phyloP scores from a whole-genome alignment of 768 basidiomycete genomes.

The Candolleomyces eurysporus region DNA sequence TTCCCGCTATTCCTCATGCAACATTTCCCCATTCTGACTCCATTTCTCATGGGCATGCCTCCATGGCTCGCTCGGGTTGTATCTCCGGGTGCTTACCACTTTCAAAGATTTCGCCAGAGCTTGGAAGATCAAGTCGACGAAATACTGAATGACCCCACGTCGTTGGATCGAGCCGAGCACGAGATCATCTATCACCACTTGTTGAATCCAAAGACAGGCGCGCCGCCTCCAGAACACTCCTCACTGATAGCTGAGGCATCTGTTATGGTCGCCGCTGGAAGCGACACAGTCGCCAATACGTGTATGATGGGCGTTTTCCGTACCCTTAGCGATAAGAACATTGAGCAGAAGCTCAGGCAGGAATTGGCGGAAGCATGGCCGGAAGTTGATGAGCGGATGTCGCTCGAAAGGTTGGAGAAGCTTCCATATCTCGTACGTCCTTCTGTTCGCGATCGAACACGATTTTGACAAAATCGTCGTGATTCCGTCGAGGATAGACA shows the following conservation, averaged over 20 bases:
- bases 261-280: slow-evolving; percentile 30
- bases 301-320: slow-evolving; percentile 36
- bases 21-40: slow-evolving; percentile 20
- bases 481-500: slow-evolving; percentile 26
- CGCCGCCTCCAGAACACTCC: not conserved
- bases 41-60: slow-evolving; percentile 15
- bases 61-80: slow-evolving; percentile 13
- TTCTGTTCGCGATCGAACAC: no score
- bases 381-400: slow-evolving; percentile 26
- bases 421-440: slow-evolving; percentile 44
- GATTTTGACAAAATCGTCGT: not conserved
- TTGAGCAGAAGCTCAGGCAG: slow-evolving; percentile 25
- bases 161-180: slow-evolving; percentile 25
- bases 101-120: slow-evolving; percentile 11
- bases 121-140: slow-evolving; percentile 22
- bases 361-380: slow-evolving; percentile 41
- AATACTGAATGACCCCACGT: slow-evolving; percentile 22
- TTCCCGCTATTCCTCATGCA: slow-evolving; percentile 11
- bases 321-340: slow-evolving; percentile 27
- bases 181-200: slow-evolving; percentile 36
- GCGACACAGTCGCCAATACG: slow-evolving; percentile 42
- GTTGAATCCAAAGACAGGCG: slow-evolving; percentile 1
- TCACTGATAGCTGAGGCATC: not conserved
- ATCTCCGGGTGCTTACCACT: slow-evolving; percentile 14
- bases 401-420: slow-evolving; percentile 39